Evolutionary conservation across 305 asterid species (phyloP), one percentile per base, ranked within the genome.

Genomic region (Fraxinus albicans): DNA sequence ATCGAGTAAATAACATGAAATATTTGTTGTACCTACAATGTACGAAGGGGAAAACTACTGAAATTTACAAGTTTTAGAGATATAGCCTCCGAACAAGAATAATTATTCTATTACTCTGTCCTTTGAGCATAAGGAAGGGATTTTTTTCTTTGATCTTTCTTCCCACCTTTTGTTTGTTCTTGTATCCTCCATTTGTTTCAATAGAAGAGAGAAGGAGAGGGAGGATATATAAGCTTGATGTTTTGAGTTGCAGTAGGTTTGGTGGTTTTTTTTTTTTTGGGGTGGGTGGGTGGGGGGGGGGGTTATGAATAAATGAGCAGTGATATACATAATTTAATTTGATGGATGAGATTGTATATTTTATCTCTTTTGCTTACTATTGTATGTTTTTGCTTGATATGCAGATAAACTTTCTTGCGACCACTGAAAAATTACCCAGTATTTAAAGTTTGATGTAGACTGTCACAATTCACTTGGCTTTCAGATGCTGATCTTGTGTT

Each of bases 371-470:
- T 25, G 40, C 77, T 58, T 58, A 53, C 73, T 75, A 10, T 13
- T 55, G 38, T 60, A 27, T 60, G 76, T 38, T 36, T 10, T 75
- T 27, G 25, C 42, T 47, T 13, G 72, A 23, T 33, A 23, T 25
- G 79, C 75, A 27, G 81, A 23, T 31, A 38, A 76, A 27, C 82
- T 33, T 8, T 42, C 74, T 72, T 63, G 78, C 35, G 29, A 73
- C 40, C 70, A 78, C 77, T 31, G 77, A 73, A 73, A 67, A 73
- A 31, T 55, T 36, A 35, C 50, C 42, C 9, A 17, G 23, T 77
- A 65, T 47, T 73, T 29, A 35, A 44, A 34, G 78, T 85, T 85
- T 13, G 67, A 35, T 42, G 34, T 34, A 63, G 34, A 73, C 38
- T 31, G 9, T 76, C 60, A 21, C 44, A 67, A 69, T 75, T 58